Conservation (phyloP, 2,329 filamentous ascomycete species). For the Rhytidhysteron rufulum region DNA sequence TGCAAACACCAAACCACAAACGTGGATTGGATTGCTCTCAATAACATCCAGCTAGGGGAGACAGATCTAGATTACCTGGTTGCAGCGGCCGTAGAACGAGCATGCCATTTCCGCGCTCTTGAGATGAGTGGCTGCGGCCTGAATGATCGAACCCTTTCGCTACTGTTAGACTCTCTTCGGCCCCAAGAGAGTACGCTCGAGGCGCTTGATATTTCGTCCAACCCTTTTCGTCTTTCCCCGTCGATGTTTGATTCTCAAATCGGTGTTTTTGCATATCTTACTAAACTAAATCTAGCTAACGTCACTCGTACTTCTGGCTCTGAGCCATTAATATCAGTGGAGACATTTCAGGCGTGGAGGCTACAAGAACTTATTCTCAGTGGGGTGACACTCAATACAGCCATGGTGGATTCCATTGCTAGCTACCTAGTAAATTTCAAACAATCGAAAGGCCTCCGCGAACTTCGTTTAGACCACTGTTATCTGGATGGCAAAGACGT, state of each 20-base stretch:
- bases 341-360: constrained; percentile 64
- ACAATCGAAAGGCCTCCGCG: constrained; percentile 55
- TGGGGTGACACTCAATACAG: constrained; percentile 58
- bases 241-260: constrained; percentile 64
- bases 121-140: constrained; percentile 63
- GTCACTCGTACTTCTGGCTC: constrained; percentile 60
- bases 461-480: constrained; percentile 64
- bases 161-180: constrained; percentile 61
- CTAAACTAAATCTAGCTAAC: constrained; percentile 63
- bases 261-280: constrained; percentile 62
- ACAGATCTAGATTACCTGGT: constrained; percentile 66
- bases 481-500: constrained; percentile 63
- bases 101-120: constrained; percentile 63
- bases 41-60: constrained; percentile 66
- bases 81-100: constrained; percentile 62
- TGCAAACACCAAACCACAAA: constrained; percentile 65
- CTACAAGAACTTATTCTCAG: constrained; percentile 64
- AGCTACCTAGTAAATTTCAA: constrained; percentile 60
- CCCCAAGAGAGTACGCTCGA: constrained; percentile 65
- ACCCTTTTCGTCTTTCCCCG: constrained; percentile 62
- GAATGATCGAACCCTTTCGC: constrained; percentile 55
- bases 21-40: constrained; percentile 67
- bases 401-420: constrained; percentile 62
- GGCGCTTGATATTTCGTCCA: constrained; percentile 63
- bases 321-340: constrained; percentile 61